Conservation (phyloP, 2,329 filamentous ascomycete species). For the Ascocoryne sarcoides region DNA sequence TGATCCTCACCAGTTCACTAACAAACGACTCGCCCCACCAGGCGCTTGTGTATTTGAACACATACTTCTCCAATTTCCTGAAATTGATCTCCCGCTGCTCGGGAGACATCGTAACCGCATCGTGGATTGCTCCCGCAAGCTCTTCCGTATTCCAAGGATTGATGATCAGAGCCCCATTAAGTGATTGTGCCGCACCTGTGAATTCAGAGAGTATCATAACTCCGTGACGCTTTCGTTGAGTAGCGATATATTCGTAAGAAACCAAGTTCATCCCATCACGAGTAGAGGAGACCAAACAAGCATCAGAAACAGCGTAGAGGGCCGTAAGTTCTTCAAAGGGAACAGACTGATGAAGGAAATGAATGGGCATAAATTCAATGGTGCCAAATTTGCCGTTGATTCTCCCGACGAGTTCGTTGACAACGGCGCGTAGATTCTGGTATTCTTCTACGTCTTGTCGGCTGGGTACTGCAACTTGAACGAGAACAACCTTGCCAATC, state of each 20-base stretch:
- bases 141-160: constrained; percentile 99
- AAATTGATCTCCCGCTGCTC: constrained; percentile 83
- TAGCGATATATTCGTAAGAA: constrained; percentile 96
- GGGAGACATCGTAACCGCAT: constrained; percentile 91
- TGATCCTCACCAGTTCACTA: constrained; percentile 52
- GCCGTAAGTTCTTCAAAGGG: constrained; percentile 91
- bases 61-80: constrained; percentile 86
- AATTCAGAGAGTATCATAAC: constrained; percentile 96
- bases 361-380: constrained; percentile 97
- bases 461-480: constrained; percentile 92
- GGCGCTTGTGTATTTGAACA: constrained; percentile 94
- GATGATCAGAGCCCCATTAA: constrained; percentile 88
- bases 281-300: constrained; percentile 88
- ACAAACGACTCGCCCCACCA: constrained; percentile 97
- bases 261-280: constrained; percentile 98
- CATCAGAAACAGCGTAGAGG: constrained; percentile 85
- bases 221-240: constrained; percentile 81
- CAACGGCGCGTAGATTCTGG: constrained; percentile 87
- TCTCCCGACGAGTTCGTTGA: constrained; percentile 91
- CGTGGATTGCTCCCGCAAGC: constrained; percentile 83
- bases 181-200: constrained; percentile 85
- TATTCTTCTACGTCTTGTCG: constrained; percentile 96
- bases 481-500: constrained; percentile 94
- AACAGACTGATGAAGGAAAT: constrained; percentile 96
- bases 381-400: constrained; percentile 98